Evolutionary conservation across 306 rosid genomes (phyloP).

Genomic region (Sicyos baderoa): DNA sequence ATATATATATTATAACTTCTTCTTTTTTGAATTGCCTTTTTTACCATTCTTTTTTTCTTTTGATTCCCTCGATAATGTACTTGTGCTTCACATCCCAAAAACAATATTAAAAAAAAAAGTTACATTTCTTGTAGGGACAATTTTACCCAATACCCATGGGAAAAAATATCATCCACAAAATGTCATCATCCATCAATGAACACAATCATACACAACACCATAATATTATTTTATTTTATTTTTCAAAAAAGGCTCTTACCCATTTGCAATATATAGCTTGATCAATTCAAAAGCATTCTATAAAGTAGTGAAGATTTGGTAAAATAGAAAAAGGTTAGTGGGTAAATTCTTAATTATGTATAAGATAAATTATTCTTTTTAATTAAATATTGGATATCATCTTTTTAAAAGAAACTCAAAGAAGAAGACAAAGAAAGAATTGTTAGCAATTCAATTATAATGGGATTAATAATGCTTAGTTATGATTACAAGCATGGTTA

Average conservation of each 20-base stretch:
- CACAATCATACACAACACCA: constrained; percentile 15
- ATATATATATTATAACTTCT: no score
- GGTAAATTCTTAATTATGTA: background rate
- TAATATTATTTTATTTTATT: background rate
- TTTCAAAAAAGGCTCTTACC: background rate
- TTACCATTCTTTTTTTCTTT: no score
- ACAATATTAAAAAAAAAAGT: background rate
- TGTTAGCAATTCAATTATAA: background rate
- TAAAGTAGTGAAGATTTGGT: constrained; percentile 7
- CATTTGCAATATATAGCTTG: constrained; percentile 9
- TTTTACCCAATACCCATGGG: background rate
- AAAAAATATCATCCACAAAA: background rate
- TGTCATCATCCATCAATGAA: constrained; percentile 11
- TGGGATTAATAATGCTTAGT: constrained; percentile 12
- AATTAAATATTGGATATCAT: background rate
- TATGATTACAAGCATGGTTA: constrained; percentile 20
- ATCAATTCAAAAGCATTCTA: constrained; percentile 17
- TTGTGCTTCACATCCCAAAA: no score
- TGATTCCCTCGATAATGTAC: no score
- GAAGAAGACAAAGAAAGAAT: constrained; percentile 11
- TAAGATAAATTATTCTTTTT: background rate
- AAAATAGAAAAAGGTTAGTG: background rate
- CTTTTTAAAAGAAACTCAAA: background rate
- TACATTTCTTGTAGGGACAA: background rate
- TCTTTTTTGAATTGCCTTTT: no score